A percentile compares a stretch with the other conserved stretches of the same genome.
phyloP scores from a whole-genome alignment of 2,329 filamentous ascomycete species.

The Shiraia sp. region DNA sequence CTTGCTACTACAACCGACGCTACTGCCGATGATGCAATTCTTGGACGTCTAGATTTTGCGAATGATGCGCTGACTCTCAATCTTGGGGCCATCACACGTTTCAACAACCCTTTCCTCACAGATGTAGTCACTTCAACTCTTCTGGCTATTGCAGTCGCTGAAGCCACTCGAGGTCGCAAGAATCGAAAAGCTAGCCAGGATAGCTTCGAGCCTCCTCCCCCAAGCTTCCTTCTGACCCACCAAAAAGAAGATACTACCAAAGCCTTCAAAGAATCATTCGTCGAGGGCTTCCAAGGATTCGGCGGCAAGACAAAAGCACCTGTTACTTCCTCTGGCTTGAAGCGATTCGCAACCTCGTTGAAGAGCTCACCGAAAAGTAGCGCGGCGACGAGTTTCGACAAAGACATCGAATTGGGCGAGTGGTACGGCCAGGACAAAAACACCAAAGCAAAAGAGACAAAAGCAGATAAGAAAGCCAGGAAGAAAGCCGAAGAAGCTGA shows the following conservation, averaged over 20 bases:
- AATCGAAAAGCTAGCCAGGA: slow-evolving; percentile 22
- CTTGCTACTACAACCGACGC: slow-evolving; percentile 43
- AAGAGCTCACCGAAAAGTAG: slow-evolving; percentile 20
- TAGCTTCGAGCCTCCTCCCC: slow-evolving; percentile 39
- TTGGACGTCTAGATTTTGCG: slow-evolving; percentile 51
- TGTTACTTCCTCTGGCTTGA: slow-evolving; percentile 16
- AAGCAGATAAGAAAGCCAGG: slow-evolving; percentile 30
- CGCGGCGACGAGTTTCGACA: slow-evolving; percentile 32
- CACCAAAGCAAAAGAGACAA: slow-evolving; percentile 9
- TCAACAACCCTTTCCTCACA: slow-evolving; percentile 51
- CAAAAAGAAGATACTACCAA: slow-evolving; percentile 32
- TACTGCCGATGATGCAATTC: slow-evolving; percentile 42
- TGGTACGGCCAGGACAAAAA: slow-evolving; percentile 41
- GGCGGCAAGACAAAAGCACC: slow-evolving; percentile 32
- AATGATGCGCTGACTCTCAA: slow-evolving; percentile 50
- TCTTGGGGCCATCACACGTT: slow-evolving; percentile 46
- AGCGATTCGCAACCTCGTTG: slow-evolving; percentile 27
- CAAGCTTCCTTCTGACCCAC: slow-evolving; percentile 23
- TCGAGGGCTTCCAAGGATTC: slow-evolving; percentile 37
- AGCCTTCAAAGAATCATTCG: slow-evolving; percentile 35
- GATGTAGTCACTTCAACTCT: slow-evolving; percentile 50
- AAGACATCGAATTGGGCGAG: slow-evolving; percentile 43
- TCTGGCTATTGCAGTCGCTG: slow-evolving; percentile 51
- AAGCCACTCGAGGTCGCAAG: slow-evolving; percentile 42
- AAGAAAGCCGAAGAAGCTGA: slow-evolving; percentile 38